Base-by-base conservation (phyloP, 2,329 filamentous ascomycete genomes). In the Fusarium protoensiforme region DNA sequence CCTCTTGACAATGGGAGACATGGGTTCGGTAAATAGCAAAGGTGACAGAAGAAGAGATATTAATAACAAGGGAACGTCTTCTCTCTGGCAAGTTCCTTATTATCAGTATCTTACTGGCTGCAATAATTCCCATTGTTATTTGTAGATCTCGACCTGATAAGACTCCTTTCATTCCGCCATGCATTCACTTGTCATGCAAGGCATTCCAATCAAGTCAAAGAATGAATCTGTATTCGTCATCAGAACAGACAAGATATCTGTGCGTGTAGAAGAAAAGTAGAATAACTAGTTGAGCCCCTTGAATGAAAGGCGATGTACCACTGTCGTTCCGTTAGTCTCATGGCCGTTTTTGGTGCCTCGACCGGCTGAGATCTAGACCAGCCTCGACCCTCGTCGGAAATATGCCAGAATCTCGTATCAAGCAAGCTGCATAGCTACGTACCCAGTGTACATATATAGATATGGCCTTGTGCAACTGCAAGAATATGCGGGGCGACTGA, bases 391-490 rank as follows among this genome's bases (percentile, higher is more conserved):
- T n/a, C 18, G 35, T 53, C 33, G 33, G 59, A 61, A 53, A 41
- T 13, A 54, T n/a, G n/a, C 46, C 46, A 54, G 35, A 41, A 53
- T 29, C 63, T 68, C 48, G 56, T 58, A 54, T 62, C 18, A 31
- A 59, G n/a, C 20, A 31, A 59, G n/a, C 20, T 43, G 59, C 31
- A 67, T 38, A 67, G 38, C 35, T 33, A 59, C 29, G 22, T 39
- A 51, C 46, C 46, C 18, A 35, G 31, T 56, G 29, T 35, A 36
- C 53, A 56, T 31, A 31, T 53, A 53, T 53, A 56, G 53, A 31
- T 53, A 53, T 53, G 31, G 18, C 46, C 8, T 43, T 48, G 36
- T 27, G 22, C 54, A 39, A 57, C 31, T 60, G 31, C 39, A 22
- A 31, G 24, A 27, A 8, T 7, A 24, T 61, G 53, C 33, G 36